These are phyloP conservation scores for Sabuloglossum arenarium DNA, from an alignment of 495 filamentous ascomycete genomes.

Conservation along the genomic window DNA sequence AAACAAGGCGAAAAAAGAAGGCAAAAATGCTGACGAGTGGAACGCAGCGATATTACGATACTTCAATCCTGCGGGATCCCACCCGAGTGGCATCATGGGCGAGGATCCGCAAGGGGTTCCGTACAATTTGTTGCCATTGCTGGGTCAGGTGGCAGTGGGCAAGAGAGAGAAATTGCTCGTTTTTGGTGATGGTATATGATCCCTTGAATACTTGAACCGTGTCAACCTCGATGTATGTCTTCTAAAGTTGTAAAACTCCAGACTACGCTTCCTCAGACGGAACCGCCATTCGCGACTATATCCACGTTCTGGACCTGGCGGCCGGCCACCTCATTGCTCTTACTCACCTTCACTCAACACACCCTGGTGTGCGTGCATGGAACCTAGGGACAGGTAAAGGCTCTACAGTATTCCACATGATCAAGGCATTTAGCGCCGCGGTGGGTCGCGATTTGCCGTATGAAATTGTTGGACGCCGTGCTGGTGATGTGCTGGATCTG, in stretches of 20 bases:
- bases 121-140: slow-evolving; percentile 83
- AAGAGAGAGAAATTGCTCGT: slow-evolving; percentile 87
- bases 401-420: slow-evolving; percentile 91
- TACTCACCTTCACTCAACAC: slow-evolving; percentile 71
- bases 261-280: slow-evolving; percentile 82
- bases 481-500: slow-evolving; percentile 83
- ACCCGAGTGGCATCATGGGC: slow-evolving; percentile 94
- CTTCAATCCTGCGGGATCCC: slow-evolving; percentile 92
- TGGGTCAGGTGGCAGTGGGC: slow-evolving; percentile 89
- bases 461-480: slow-evolving; percentile 61
- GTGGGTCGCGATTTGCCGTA: slow-evolving; percentile 75
- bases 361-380: slow-evolving; percentile 90
- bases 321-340: slow-evolving; percentile 79
- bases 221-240: not conserved
- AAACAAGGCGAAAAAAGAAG: slow-evolving; percentile 59
- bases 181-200: slow-evolving; percentile 62
- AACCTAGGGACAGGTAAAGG: slow-evolving; percentile 92
- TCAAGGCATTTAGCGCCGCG: slow-evolving; percentile 75
- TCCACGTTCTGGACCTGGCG: slow-evolving; percentile 79
- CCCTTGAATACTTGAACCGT: not conserved
- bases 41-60: slow-evolving; percentile 87
- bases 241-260: slow-evolving; percentile 15
- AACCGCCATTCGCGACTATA: slow-evolving; percentile 57
- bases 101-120: slow-evolving; percentile 93
- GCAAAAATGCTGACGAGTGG: slow-evolving; percentile 60